Conservation (phyloP, 192 early-diverging fungal genomes). For the Backusella parvicylindrica region DNA sequence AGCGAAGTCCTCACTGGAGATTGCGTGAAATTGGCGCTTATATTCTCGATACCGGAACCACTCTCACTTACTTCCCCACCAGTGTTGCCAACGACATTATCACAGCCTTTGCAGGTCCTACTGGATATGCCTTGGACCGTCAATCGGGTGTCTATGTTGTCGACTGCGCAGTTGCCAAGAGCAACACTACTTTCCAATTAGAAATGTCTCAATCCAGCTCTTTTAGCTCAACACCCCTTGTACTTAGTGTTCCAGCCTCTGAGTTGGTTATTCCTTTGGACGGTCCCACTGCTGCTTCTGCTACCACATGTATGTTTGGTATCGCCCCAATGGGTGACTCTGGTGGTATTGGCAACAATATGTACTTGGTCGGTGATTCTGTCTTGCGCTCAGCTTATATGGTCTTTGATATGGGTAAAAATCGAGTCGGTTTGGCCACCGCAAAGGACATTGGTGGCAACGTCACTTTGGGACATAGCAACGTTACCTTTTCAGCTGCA, state of each 20-base stretch:
- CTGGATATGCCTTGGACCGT: slow-evolving; percentile 9
- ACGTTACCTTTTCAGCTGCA: background rate
- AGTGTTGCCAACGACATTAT: slow-evolving; percentile 16
- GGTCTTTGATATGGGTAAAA: slow-evolving; percentile 37
- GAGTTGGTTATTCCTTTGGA: slow-evolving; percentile 31
- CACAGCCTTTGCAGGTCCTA: slow-evolving; percentile 10
- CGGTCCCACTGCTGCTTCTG: slow-evolving; percentile 9
- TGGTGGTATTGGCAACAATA: slow-evolving; percentile 5
- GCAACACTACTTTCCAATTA: slow-evolving; percentile 5
- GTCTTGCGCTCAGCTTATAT: slow-evolving; percentile 32
- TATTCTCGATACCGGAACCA: slow-evolving; percentile 37
- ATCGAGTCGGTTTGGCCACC: slow-evolving; percentile 29
- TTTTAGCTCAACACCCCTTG: slow-evolving; percentile 12
- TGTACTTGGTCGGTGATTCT: slow-evolving; percentile 35
- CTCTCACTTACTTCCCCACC: slow-evolving; percentile 25
- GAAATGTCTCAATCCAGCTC: slow-evolving; percentile 12
- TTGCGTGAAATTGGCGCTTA: slow-evolving; percentile 8
- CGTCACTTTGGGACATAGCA: background rate
- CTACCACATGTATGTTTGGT: slow-evolving; percentile 29
- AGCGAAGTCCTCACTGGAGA: slow-evolving; percentile 2
- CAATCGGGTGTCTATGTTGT: slow-evolving; percentile 25
- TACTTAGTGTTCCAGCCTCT: slow-evolving; percentile 16
- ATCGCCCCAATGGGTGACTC: slow-evolving; percentile 16
- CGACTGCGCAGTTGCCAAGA: slow-evolving; percentile 18
- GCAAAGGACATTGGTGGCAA: slow-evolving; percentile 16